Conservation (phyloP, 2,329 filamentous ascomycete species). For the Tothia fuscella region DNA sequence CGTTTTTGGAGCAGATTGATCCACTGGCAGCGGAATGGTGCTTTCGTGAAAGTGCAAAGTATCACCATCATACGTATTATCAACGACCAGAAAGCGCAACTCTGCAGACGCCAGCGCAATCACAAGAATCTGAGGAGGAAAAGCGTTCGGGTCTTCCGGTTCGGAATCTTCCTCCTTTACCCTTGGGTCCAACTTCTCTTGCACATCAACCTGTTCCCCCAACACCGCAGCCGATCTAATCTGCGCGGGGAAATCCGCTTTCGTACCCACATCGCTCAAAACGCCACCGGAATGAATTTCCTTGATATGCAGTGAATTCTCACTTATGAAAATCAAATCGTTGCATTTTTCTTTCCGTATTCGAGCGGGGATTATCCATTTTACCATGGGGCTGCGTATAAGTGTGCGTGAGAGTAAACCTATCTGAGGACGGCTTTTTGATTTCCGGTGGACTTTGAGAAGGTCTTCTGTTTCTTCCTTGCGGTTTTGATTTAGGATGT, state of each 20-base stretch:
- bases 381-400: constrained; percentile 60
- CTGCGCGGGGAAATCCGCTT: constrained; percentile 63
- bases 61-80: constrained; percentile 28
- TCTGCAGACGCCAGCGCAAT: constrained; percentile 63
- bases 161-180: constrained; percentile 25
- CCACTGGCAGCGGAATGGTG: constrained; percentile 46
- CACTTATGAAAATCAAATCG: constrained; percentile 78
- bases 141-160: constrained; percentile 23
- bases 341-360: constrained; percentile 58
- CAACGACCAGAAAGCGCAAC: constrained; percentile 65
- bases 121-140: constrained; percentile 68
- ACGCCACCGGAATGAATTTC: constrained; percentile 59
- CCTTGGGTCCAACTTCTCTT: constrained; percentile 10
- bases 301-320: constrained; percentile 69
- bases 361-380: constrained; percentile 68
- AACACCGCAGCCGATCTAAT: constrained; percentile 73
- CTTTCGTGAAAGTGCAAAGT: constrained; percentile 49
- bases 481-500: not conserved
- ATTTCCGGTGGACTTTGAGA: not conserved
- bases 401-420: constrained; percentile 72
- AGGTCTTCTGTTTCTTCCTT: not conserved
- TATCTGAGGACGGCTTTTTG: constrained; percentile 18
- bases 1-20: constrained; percentile 40
- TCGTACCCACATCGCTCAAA: constrained; percentile 63
- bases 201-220: constrained; percentile 29